Conservation (phyloP, 2,329 filamentous ascomycete species). For the Thermoascus crustaceus region DNA sequence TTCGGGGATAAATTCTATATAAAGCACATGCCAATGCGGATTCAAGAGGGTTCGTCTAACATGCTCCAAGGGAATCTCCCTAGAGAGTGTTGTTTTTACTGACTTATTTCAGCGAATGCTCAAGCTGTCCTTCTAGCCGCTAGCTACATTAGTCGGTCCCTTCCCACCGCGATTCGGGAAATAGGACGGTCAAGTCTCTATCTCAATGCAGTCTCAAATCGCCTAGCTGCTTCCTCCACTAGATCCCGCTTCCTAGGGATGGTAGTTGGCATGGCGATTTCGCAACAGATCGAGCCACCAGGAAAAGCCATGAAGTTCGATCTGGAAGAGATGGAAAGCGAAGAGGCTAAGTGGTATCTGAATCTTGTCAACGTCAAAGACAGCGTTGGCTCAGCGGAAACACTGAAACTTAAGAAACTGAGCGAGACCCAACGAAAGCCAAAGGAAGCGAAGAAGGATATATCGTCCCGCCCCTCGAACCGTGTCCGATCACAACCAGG, state of each 20-base stretch:
- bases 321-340: slow-evolving; percentile 64
- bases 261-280: slow-evolving; percentile 69
- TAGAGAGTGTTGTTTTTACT: slow-evolving; percentile 8
- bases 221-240: slow-evolving; percentile 66
- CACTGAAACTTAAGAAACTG: slow-evolving; percentile 33
- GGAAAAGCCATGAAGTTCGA: slow-evolving; percentile 74
- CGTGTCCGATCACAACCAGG: slow-evolving; percentile 6
- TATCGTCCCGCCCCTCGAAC: background rate
- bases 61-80: too few species aligned
- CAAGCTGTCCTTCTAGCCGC: slow-evolving; percentile 71
- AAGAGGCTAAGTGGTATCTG: slow-evolving; percentile 70
- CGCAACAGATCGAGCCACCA: slow-evolving; percentile 54
- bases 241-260: slow-evolving; percentile 79
- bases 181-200: slow-evolving; percentile 66
- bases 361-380: slow-evolving; percentile 57
- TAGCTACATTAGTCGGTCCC: slow-evolving; percentile 62
- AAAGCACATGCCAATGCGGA: slow-evolving; percentile 70
- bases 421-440: slow-evolving; percentile 10
- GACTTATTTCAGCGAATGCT: slow-evolving; percentile 55
- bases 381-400: slow-evolving; percentile 48
- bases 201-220: slow-evolving; percentile 72
- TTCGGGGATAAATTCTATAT: slow-evolving; percentile 87
- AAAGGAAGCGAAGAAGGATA: slow-evolving; percentile 11
- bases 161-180: slow-evolving; percentile 58
- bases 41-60: slow-evolving; percentile 68